Base-by-base conservation (phyloP, 1,284 basidiomycete species). In the Fomes fomentarius region DNA sequence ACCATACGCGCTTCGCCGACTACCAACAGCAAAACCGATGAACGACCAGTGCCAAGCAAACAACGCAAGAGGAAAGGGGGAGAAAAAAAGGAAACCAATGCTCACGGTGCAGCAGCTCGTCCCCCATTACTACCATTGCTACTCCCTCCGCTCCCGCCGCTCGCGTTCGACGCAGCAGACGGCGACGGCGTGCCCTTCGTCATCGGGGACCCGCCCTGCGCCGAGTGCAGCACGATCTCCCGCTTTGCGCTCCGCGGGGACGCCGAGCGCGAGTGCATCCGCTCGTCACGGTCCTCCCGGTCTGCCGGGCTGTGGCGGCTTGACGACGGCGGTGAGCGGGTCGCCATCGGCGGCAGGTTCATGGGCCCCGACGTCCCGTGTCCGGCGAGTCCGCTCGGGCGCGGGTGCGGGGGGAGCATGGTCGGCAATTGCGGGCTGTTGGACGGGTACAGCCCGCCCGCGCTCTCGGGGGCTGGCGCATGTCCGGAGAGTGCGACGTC, bases 371-470 rank as follows among this genome's bases (percentile, higher is more conserved):
- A 50, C 40, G 17, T 39, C 3, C 55, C 50, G 37, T 53, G 61
- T 34, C 69, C 67, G 45, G 66, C 65, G 34, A 78, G 69, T 4
- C 77, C 85, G 49, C 88, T 77, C 9, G 86, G 88, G n/a, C 85
- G 80, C 47, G 87, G 85, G 66, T 88, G 85, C 34, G 85, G 85
- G 41, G 86, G 85, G 33, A 90, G 75, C 12, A 81, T 78, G 34
- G 78, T 75, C 19, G 82, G 79, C 12, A 87, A 69, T 24, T 76
- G 66, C 2, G 82, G 81, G 61, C 79, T 83, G n/a, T n/a, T n/a
- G n/a, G n/a, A n/a, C n/a, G n/a, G n/a, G n/a, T n/a, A n/a, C n/a
- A n/a, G n/a, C n/a, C n/a, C n/a, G n/a, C n/a, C n/a, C n/a, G n/a
- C n/a, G n/a, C n/a, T n/a, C n/a, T n/a, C n/a, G n/a, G n/a, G 7